Base-by-base conservation (phyloP, 805 yeast genomes). In the Wickerhamiella alocasiicola region DNA sequence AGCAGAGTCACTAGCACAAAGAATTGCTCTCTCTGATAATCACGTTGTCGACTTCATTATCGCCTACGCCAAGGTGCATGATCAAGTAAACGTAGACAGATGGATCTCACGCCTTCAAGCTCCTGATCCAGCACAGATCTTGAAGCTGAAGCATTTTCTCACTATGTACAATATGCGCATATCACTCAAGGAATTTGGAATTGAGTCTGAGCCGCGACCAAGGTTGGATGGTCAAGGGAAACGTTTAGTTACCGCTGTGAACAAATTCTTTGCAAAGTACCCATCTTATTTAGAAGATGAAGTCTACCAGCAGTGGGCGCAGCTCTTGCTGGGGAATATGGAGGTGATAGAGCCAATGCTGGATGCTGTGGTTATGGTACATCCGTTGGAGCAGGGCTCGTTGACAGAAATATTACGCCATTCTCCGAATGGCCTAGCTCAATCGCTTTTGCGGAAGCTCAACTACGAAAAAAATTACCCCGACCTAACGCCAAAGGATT, bases 271-370 rank as follows among this genome's bases (percentile, higher is more conserved):
- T 6, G 4, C 9, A 4, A 19, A 21, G 36, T 32, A 32, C 26
- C 36, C 36, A 11, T 4, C 7, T 12, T 11, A 12, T 5, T 13
- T 32, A 4, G 36, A 32, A 9, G 36, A 32, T 3, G 36, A 32
- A 3, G 6, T 21, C 5, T 32, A 32, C 26, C 36, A 32, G 16
- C 18, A 19, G 12, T 32, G 36, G 36, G 26, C 36, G 7, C 36
- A 32, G n/a, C 4, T 32, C 4, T 13, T 32, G 17, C 26, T 32
- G n/a, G 36, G 36, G 4, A 32, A 32, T 11, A 6, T 32, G 25
- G 36, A 19, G 9, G 17, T 20, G 2, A 9, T 32, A 12, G 7
- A 20, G 6, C 25, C 18, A n/a, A 25, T 32, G 4, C 15, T 32
- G 3, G 26, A 32, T 15, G 26, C 13, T 17, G 13, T 32, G 9